Conservation (phyloP, 1,139 yeast genomes). For the Yamadazyma jaroonii region DNA sequence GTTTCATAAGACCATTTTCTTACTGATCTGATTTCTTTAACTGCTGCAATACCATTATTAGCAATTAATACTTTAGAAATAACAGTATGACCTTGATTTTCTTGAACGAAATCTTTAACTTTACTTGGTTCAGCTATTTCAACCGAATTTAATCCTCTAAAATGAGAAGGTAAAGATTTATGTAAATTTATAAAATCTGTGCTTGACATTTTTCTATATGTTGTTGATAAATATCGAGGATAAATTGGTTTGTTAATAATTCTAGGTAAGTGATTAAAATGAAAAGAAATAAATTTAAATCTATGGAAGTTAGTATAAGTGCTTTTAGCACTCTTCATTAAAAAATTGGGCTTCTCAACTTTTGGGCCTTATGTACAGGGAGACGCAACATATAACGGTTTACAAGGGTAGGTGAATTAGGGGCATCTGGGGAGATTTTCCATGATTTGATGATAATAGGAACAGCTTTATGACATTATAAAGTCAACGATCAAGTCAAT, state of each 20-base stretch:
- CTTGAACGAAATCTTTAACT: slow-evolving; percentile 79
- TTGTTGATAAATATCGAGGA: neutral
- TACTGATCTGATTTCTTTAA: slow-evolving; percentile 93
- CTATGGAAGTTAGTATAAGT: slow-evolving; percentile 2
- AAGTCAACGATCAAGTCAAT: too few relatives aligned
- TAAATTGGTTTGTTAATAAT: neutral
- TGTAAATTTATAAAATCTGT: slow-evolving; percentile 32
- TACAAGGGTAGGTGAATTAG: too few relatives aligned
- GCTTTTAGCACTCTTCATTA: slow-evolving; percentile 3
- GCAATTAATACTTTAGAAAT: slow-evolving; percentile 88
- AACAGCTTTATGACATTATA: too few relatives aligned
- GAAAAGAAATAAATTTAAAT: neutral
- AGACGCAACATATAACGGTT: neutral
- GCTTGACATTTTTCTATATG: slow-evolving; percentile 1
- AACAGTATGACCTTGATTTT: slow-evolving; percentile 93
- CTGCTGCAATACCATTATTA: slow-evolving; percentile 98
- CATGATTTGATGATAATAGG: too few relatives aligned
- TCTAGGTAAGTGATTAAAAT: neutral
- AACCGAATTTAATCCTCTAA: slow-evolving; percentile 76
- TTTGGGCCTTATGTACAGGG: slow-evolving; percentile 1
- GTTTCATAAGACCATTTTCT: slow-evolving; percentile 99
- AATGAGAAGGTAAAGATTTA: slow-evolving; percentile 59
- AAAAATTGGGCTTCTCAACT: slow-evolving; percentile 2
- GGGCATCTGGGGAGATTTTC: too few relatives aligned
- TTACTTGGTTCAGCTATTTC: slow-evolving; percentile 69